Conservation (phyloP, 2,329 filamentous ascomycete species). For the Lojkania enalia region DNA sequence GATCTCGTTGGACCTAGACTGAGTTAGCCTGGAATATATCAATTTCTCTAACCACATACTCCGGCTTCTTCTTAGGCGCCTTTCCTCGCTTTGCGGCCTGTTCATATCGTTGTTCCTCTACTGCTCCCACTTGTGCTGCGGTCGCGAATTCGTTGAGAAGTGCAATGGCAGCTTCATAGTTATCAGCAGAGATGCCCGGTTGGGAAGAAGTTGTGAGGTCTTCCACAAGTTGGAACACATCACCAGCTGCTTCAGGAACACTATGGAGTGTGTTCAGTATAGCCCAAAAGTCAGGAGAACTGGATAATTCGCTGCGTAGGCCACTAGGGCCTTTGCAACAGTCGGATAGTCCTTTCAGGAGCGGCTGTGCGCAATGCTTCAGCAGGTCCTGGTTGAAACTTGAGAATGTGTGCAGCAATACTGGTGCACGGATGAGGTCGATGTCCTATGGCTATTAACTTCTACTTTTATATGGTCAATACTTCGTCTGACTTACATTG, state of each 20-base stretch:
- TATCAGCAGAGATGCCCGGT: constrained; percentile 87
- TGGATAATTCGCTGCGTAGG: constrained; percentile 88
- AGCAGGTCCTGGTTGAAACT: constrained; percentile 79
- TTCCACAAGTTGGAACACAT: constrained; percentile 87
- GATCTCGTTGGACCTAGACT: constrained; percentile 66
- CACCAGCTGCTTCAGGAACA: constrained; percentile 69
- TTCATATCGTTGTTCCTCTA: constrained; percentile 70
- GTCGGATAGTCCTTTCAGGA: constrained; percentile 76
- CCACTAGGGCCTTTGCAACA: constrained; percentile 79
- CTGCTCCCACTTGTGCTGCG: constrained; percentile 72
- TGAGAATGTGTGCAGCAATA: constrained; percentile 88
- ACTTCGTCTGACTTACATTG: constrained; percentile 65
- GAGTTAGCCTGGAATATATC: constrained; percentile 7
- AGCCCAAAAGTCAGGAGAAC: constrained; percentile 96
- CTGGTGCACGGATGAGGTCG: constrained; percentile 87
- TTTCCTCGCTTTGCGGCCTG: constrained; percentile 56
- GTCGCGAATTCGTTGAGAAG: constrained; percentile 89
- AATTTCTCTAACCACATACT: constrained; percentile 49
- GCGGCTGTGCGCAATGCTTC: constrained; percentile 72
- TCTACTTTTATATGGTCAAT: background rate
- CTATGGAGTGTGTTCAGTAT: constrained; percentile 76
- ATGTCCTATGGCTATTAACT: constrained; percentile 63
- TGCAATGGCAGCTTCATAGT: constrained; percentile 85
- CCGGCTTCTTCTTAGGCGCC: constrained; percentile 58
- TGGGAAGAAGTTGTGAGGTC: constrained; percentile 70